A percentile compares a stretch with the other conserved stretches of the same genome.
phyloP scores from a whole-genome alignment of 306 rosid species.

The Vicia faba region DNA sequence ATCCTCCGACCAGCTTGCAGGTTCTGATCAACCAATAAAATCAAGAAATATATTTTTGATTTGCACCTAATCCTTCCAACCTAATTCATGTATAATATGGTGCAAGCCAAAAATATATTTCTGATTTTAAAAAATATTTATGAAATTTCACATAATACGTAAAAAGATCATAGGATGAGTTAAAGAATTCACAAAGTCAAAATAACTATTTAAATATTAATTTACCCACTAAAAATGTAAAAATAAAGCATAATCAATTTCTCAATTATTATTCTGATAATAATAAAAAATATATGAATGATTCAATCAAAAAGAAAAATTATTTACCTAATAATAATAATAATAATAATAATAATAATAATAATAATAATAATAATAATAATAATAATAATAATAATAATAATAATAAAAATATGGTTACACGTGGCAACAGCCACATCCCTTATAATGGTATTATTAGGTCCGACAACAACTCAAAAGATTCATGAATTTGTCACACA shows the following conservation, averaged over 20 bases:
- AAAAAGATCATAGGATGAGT: too few relatives aligned
- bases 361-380: neutral
- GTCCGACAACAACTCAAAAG: constrained; percentile 37
- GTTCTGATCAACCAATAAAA: too few relatives aligned
- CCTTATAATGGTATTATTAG: constrained; percentile 16
- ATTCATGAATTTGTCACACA: constrained; percentile 34
- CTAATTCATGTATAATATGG: too few relatives aligned
- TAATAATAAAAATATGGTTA: neutral
- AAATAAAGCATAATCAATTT: neutral
- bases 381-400: neutral
- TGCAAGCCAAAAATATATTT: too few relatives aligned
- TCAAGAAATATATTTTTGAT: too few relatives aligned
- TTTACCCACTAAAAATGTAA: constrained; percentile 11
- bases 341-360: neutral
- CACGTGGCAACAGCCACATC: constrained; percentile 48
- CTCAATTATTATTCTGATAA: neutral
- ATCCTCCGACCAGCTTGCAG: too few relatives aligned
- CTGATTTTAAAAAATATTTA: too few relatives aligned
- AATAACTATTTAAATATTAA: neutral
- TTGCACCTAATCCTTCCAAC: too few relatives aligned
- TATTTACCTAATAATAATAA: too few relatives aligned
- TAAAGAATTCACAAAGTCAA: too few relatives aligned
- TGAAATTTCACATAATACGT: too few relatives aligned
- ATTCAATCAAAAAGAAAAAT: too few relatives aligned
- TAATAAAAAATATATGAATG: neutral